Evolutionary conservation across 2,329 filamentous ascomycete species (phyloP).

Genomic region (Coniochaeta sp.): DNA sequence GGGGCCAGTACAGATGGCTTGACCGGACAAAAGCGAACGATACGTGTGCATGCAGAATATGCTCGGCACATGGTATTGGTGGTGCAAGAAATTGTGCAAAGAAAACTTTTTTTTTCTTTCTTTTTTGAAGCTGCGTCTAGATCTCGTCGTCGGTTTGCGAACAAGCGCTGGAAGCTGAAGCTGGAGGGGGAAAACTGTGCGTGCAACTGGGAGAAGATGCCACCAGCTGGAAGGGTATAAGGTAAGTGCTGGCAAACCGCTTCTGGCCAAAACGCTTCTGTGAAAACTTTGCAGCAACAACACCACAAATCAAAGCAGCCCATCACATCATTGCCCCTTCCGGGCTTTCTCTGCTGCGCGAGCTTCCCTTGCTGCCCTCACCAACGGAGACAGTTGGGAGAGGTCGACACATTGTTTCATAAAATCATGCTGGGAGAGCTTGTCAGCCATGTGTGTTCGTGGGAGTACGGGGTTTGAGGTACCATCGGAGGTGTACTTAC

Average conservation of each 20-base stretch:
- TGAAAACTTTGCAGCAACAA: neutral
- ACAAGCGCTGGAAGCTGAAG: neutral
- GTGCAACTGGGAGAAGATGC: neutral
- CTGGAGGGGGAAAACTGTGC: neutral
- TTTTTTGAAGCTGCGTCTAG: neutral
- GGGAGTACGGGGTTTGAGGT: constrained; percentile 4
- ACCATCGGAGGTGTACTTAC: constrained; percentile 61
- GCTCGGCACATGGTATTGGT: neutral
- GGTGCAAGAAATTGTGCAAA: constrained; percentile 2
- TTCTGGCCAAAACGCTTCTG: neutral
- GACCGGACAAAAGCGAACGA: neutral
- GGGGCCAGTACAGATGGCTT: neutral
- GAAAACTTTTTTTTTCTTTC: no score
- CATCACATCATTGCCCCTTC: constrained; percentile 43
- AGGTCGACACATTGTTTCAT: constrained; percentile 71
- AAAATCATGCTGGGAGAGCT: constrained; percentile 61
- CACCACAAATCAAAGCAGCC: neutral
- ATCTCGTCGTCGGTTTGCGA: neutral
- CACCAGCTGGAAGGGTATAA: neutral
- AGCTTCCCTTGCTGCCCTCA: constrained; percentile 77
- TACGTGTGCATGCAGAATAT: neutral
- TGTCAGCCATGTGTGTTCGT: constrained; percentile 21
- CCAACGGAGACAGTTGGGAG: constrained; percentile 74
- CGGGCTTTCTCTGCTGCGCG: constrained; percentile 77
- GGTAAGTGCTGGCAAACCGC: neutral